phyloP scores from a whole-genome alignment of 208 protist species.

The Leishmania major region DNA sequence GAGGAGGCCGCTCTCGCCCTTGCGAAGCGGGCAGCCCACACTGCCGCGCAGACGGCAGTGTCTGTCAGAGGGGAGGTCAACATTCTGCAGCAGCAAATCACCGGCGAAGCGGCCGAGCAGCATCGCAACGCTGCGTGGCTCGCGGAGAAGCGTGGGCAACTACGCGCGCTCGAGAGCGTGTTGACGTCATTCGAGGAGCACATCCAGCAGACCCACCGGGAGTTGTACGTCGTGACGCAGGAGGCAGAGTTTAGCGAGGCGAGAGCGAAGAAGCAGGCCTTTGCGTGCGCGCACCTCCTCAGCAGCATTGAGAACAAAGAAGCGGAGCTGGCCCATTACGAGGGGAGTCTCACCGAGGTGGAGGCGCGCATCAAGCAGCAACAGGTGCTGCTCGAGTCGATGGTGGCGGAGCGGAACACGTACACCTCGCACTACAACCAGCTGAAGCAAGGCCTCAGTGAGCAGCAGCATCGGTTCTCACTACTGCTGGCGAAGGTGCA shows the following conservation, averaged over 20 bases:
- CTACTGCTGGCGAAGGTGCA: slow-evolving; percentile 95
- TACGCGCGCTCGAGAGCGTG: slow-evolving; percentile 90
- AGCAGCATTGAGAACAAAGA: slow-evolving; percentile 90
- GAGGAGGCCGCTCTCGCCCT: slow-evolving; percentile 65
- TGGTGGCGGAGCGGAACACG: slow-evolving; percentile 95
- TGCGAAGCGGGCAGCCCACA: slow-evolving; percentile 34
- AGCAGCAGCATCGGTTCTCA: slow-evolving; percentile 94
- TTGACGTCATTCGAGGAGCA: slow-evolving; percentile 86
- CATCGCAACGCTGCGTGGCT: slow-evolving; percentile 82
- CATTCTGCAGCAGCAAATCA: slow-evolving; percentile 73
- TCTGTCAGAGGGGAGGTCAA: slow-evolving; percentile 68
- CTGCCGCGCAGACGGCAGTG: slow-evolving; percentile 42
- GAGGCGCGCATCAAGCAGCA: slow-evolving; percentile 63
- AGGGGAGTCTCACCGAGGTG: slow-evolving; percentile 80
- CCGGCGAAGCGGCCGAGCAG: slow-evolving; percentile 52
- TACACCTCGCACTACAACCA: slow-evolving; percentile 97
- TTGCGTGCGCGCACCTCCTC: slow-evolving; percentile 80
- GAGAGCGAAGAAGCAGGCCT: slow-evolving; percentile 60
- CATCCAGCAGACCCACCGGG: slow-evolving; percentile 83
- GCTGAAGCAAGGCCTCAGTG: slow-evolving; percentile 92
- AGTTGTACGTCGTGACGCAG: slow-evolving; percentile 87
- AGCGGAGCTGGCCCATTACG: slow-evolving; percentile 75
- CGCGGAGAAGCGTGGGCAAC: slow-evolving; percentile 76
- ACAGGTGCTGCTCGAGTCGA: slow-evolving; percentile 90
- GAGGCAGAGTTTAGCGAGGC: slow-evolving; percentile 86